phyloP scores from a whole-genome alignment of 257 asterid genomes.

The Solanum tarijense region DNA sequence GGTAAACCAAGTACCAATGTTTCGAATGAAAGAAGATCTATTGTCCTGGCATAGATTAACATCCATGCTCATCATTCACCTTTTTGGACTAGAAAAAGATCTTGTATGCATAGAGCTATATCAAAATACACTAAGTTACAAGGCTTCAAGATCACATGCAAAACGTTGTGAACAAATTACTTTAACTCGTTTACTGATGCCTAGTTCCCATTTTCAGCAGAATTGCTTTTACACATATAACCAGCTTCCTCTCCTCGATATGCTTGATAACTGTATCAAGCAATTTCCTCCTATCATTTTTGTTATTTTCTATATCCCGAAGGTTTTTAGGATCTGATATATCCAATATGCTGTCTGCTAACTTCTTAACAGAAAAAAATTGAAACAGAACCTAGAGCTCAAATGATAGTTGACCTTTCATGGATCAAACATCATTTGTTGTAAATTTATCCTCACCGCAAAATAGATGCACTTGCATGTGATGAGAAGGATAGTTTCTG shows the following conservation, averaged over 20 bases:
- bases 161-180: not conserved
- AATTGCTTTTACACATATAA: not conserved
- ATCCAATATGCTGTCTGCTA: not conserved
- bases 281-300: not conserved
- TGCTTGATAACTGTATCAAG: not conserved
- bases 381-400: not conserved
- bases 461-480: slow-evolving; percentile 29
- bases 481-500: slow-evolving; percentile 18
- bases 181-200: not conserved
- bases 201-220: not conserved
- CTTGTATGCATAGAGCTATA: not conserved
- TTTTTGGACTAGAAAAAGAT: not conserved
- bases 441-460: slow-evolving; percentile 17
- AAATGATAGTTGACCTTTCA: not conserved
- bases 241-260: not conserved
- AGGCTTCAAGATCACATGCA: not conserved
- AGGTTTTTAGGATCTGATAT: not conserved
- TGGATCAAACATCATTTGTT: not conserved
- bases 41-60: not conserved
- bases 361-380: not conserved
- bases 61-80: not conserved
- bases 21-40: not conserved
- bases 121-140: not conserved
- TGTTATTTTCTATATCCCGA: not conserved
- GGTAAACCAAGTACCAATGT: not conserved